Evolutionary conservation across 2,329 filamentous ascomycete species (phyloP), one percentile per base, ranked within the genome.

Genomic region (Calonectria henricotiae): DNA sequence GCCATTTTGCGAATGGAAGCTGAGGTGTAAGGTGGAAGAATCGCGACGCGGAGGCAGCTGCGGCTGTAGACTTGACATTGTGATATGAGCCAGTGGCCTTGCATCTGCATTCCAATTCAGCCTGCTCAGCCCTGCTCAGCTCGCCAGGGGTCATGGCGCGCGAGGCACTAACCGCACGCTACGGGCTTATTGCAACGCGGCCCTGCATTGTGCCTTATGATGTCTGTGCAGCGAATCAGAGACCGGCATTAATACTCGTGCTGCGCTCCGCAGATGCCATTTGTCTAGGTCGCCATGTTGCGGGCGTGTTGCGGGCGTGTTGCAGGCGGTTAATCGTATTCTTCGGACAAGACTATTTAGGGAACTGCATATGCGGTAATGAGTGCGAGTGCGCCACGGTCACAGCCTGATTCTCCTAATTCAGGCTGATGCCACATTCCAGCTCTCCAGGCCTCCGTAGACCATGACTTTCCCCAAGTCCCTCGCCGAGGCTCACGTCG

Each of bases 221-320:
- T 13, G 5, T 41, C 12, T 11, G 23, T 13, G 41, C 66, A 32
- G 58, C 69, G 51, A 71, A 71, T 71, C 69, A 71, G 25, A 69
- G 17, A 27, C 13, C 51, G n/a, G n/a, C 58, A 61, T 65, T 55
- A 2, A 13, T 25, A 61, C 66, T 11, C 69, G 69, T 71, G 69
- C 20, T 25, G 27, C 30, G 7, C 35, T 15, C 39, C n/a, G 39
- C 39, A 41, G 17, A 25, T n/a, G 4, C 39, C 39, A 61, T 44
- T 61, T 44, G 55, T n/a, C 20, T 44, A 5, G 8, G 15, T 6
- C 5, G 12, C 6, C 55, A 27, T 7, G 7, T 30, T 30, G 27
- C 7, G 27, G 27, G 27, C 7, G 27, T 30, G 27, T 30, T 30
- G 27, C 7, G 27, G 7, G 20, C 20, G 23, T 13, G 2, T 23